Evolutionary conservation across 2,329 filamentous ascomycete genomes (phyloP), one percentile per base, ranked within the genome.

Genomic region (Cercospora sesami): DNA sequence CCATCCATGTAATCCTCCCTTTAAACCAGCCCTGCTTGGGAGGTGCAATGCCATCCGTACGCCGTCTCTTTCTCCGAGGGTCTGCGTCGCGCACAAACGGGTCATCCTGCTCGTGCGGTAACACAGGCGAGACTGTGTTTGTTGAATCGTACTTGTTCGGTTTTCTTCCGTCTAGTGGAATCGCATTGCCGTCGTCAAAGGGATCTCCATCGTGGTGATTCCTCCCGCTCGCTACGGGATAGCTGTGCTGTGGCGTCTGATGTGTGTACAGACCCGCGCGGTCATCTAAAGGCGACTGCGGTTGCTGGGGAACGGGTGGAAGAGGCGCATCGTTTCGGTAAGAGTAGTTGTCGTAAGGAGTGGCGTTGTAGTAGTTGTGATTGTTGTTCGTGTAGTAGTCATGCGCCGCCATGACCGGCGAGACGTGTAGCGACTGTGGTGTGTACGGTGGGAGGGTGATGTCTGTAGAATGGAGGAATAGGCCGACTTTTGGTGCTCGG

Each of bases 1-100:
- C 91, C 6, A 97, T 88, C 86, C 91, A 95, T 0, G 95, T 91
- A 51, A 89, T 83, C 75, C 83, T 84, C 66, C 85, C 86, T 59
- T 79, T 83, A 71, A 88, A 87, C 77, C 84, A 86, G 10, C 86
- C 83, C 66, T 83, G 81, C 77, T 70, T 82, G 83, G 75, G 63
- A 31, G 67, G 26, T 36, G 53, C 39, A 9, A 33, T 16, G 18
- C 60, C 30, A 48, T 69, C 55, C 39, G 55, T 23, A 55, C 69
- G 60, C 66, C 67, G 71, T 66, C 65, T 73, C 72, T 70, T 64
- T 64, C 71, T 71, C 48, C 69, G 67, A 16, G 76, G 72, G 45
- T 77, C 74, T 31, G 69, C 75, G 70, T 80, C 78, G 71, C 76
- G 72, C 63, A 79, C 75, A 57, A 79, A 81, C 3, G 78, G 78